These are phyloP conservation scores for Hortiboletus campestris DNA, from an alignment of 768 basidiomycete species.

Conservation along the genomic window DNA sequence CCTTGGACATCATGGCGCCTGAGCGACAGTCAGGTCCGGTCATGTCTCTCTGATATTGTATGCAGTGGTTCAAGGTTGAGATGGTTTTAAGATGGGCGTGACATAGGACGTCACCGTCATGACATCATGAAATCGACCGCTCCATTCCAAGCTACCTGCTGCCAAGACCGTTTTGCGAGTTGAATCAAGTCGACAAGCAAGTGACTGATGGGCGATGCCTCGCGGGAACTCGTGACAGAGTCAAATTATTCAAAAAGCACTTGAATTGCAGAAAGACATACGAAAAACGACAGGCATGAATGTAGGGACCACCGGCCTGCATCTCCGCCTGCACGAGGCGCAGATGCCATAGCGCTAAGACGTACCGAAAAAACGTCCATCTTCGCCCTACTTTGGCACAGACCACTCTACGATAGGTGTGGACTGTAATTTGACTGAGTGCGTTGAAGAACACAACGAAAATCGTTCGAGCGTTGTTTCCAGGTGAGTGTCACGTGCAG, in stretches of 20 bases:
- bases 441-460: conserved; percentile 19
- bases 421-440: conserved; percentile 37
- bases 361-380: conserved; percentile 23
- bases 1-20: conserved; percentile 49
- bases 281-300: neutral
- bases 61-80: neutral
- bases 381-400: conserved; percentile 37
- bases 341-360: conserved; percentile 33
- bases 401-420: conserved; percentile 21
- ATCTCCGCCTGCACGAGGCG: conserved; percentile 16
- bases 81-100: neutral
- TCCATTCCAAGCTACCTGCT: too few relatives aligned
- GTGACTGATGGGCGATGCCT: neutral
- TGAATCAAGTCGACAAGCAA: neutral
- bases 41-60: conserved; percentile 13
- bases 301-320: conserved; percentile 35
- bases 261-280: neutral
- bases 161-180: too few relatives aligned
- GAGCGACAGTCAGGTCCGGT: conserved; percentile 17
- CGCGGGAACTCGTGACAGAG: neutral
- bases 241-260: neutral
- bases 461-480: neutral
- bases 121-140: conserved; percentile 13
- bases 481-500: conserved; percentile 36
- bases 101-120: conserved; percentile 4